Percentiles rank a stretch among this genome's conserved stretches.
phyloP scores from a whole-genome alignment of 31 red algal genomes.

The Odonthalia washingtoniensis region DNA sequence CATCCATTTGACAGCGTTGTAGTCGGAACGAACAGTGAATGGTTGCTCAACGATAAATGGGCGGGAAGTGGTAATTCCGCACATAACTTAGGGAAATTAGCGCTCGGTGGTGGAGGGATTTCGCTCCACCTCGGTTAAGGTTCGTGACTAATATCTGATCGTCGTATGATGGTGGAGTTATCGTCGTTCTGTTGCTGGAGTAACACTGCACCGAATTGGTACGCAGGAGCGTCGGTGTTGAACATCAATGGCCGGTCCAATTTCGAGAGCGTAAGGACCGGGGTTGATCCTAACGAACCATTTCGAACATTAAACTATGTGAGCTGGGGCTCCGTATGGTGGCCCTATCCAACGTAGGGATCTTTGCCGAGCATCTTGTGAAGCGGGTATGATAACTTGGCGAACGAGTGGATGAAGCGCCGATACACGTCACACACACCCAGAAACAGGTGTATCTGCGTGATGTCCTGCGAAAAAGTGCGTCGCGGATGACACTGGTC shows the following conservation, averaged over 20 bases:
- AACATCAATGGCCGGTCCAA: background rate
- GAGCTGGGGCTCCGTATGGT: background rate
- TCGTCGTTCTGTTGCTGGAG: background rate
- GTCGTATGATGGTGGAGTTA: background rate
- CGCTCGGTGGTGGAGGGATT: too few relatives aligned
- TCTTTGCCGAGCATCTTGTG: too few relatives aligned
- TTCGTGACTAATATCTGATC: background rate
- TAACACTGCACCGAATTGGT: background rate
- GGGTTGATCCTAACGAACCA: background rate
- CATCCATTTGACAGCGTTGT: too few relatives aligned
- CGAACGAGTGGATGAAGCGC: conserved; percentile 31
- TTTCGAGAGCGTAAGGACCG: background rate
- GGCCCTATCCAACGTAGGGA: background rate
- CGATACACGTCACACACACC: conserved; percentile 45
- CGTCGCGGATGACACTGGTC: conserved; percentile 9
- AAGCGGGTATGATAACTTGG: background rate
- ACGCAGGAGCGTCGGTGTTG: background rate
- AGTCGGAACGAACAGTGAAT: too few relatives aligned
- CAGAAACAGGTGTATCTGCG: conserved; percentile 22
- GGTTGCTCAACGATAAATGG: too few relatives aligned
- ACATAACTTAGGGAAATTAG: too few relatives aligned
- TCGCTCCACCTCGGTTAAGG: too few relatives aligned
- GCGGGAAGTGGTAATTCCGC: too few relatives aligned
- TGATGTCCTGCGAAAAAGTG: too few relatives aligned
- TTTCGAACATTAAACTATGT: background rate